These are phyloP conservation scores for Fusarium pseudoanthophilum DNA, from an alignment of 2,329 filamentous ascomycete species.

Conservation along the genomic window DNA sequence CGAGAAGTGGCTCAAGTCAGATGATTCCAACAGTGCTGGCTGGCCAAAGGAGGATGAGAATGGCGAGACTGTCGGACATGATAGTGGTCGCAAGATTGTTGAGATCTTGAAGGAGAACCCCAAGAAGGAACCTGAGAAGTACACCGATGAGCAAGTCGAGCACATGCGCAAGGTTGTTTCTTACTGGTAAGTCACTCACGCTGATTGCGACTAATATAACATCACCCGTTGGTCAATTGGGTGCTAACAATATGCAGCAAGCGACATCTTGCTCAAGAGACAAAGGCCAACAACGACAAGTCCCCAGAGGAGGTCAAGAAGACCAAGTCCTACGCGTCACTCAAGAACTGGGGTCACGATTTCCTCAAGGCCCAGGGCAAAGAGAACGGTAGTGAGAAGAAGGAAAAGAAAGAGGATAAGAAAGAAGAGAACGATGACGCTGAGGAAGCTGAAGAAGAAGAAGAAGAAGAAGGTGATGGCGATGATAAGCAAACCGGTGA, in stretches of 20 bases:
- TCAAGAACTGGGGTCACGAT: conserved; percentile 73
- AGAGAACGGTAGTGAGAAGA: conserved; percentile 5
- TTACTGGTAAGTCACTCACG: conserved; percentile 58
- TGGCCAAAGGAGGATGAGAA: conserved; percentile 68
- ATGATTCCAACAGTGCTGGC: conserved; percentile 67
- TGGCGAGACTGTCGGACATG: conserved; percentile 72
- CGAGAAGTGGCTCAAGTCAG: conserved; percentile 68
- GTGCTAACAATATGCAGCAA: conserved; percentile 53
- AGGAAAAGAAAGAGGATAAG: conserved; percentile 20
- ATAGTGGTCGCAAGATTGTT: conserved; percentile 71
- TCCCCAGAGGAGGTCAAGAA: conserved; percentile 56
- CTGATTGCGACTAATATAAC: not conserved
- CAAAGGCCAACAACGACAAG: conserved; percentile 65
- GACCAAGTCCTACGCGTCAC: conserved; percentile 65
- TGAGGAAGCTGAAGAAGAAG: conserved; percentile 10
- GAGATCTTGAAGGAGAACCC: conserved; percentile 72
- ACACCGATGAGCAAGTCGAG: conserved; percentile 63
- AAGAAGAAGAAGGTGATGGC: conserved; percentile 9
- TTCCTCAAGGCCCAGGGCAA: conserved; percentile 54
- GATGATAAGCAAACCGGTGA: conserved; percentile 33
- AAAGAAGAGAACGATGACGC: conserved; percentile 18
- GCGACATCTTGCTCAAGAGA: conserved; percentile 73
- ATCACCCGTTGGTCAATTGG: fast-evolving
- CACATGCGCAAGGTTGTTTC: conserved; percentile 73
- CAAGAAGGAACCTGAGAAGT: conserved; percentile 64